Evolutionary conservation across 208 protist species (phyloP), one percentile per base, ranked within the genome.

Genomic region (Angomonas ambiguus): DNA sequence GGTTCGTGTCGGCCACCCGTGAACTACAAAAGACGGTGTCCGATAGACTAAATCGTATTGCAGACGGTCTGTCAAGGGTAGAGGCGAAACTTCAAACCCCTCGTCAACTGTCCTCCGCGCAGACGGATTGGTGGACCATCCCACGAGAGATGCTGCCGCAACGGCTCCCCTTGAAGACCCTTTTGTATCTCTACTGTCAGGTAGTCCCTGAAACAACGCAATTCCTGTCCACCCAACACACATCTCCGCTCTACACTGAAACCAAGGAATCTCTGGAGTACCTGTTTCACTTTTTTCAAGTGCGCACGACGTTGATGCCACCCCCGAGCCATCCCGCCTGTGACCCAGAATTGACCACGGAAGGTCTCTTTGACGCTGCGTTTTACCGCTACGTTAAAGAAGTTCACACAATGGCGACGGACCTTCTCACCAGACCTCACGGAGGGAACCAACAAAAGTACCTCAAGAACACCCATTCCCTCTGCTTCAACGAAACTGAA

Each of bases 381-480:
- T 45, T 45, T 16, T 16, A 45, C 38, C 16, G 11, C 38, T 45
- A n/a, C 38, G 16, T 45, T 8, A 45, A 16, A 45, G 38, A 45
- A n/a, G 16, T 45, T 45, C 38, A 45, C 38, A 16, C 16, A 8
- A 45, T 16, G 11, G 38, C 16, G 11, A n/a, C 38, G 11, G 38
- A 8, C 16, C 16, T 45, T n/a, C 38, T 45, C 38, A 8, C 11
- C 38, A 45, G 11, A 16, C 38, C 38, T 8, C 8, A 45, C 8
- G 11, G 16, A 45, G 16, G 16, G 11, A 16, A n/a, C 11, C 11
- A 8, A 16, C 8, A 16, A 8, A 45, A 45, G 16, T 45, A 45
- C 38, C 8, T 38, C 18, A 20, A 18, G 55, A 69, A 68, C 41
- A 35, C 65, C 58, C 38, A 45, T 16, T 45, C 38, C 8, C 38